Evolutionary conservation across 169 alveolate genomes (phyloP).

Genomic region (Plasmodium berghei): DNA sequence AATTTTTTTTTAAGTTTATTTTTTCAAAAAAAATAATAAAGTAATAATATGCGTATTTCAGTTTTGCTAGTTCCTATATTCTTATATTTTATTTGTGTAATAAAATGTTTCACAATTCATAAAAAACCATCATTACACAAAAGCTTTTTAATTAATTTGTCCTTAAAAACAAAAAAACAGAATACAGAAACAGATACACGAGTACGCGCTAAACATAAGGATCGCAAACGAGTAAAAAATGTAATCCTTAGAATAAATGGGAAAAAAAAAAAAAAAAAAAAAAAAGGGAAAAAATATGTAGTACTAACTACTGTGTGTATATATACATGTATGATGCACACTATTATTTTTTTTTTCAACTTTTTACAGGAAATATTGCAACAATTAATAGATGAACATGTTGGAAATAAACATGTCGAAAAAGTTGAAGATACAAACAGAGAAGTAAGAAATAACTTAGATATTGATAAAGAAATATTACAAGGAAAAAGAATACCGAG

Average conservation of each 20-base stretch:
- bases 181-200: constrained; percentile 7
- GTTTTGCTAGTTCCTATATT: constrained; percentile 8
- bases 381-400: constrained; percentile 75
- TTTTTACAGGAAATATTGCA: neutral
- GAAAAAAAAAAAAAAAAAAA: neutral
- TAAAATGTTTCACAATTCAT: constrained; percentile 38
- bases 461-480: constrained; percentile 79
- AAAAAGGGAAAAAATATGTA: neutral
- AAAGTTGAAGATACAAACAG: constrained; percentile 27
- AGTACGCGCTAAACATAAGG: constrained; percentile 7
- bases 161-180: constrained; percentile 8
- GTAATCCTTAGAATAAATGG: constrained; percentile 2
- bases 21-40: too few relatives aligned
- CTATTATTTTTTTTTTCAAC: neutral
- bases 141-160: constrained; percentile 8
- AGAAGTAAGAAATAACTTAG: constrained; percentile 37
- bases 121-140: constrained; percentile 10
- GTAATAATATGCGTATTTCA: constrained; percentile 31
- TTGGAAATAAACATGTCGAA: constrained; percentile 78
- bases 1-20: too few relatives aligned
- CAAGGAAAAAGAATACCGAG: constrained; percentile 82
- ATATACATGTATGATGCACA: neutral
- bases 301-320: neutral
- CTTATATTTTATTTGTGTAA: constrained; percentile 16
- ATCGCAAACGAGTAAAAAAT: constrained; percentile 19